Base-by-base conservation (phyloP, 1,284 basidiomycete genomes). In the Apiotrichum sp. region DNA sequence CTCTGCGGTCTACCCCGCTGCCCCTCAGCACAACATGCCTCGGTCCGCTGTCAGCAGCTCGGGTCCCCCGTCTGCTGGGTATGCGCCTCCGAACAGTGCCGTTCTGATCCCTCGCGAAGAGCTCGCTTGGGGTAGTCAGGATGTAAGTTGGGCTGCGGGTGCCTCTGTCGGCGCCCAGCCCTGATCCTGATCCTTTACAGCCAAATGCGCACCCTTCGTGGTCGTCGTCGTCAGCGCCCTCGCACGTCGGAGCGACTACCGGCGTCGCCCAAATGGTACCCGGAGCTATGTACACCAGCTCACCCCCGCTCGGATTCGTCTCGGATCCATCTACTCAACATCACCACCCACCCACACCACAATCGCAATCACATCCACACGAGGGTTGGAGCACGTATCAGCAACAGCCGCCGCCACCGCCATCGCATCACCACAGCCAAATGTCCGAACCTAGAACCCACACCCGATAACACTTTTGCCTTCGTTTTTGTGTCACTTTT, bases 1-100 rank as follows among this genome's bases (percentile, higher is more conserved):
- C 39, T 61, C 66, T 31, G 60, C 66, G 39, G 59, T 65, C 39
- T 69, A 68, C 54, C 59, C 64, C 4, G 52, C 57, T 2, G 53
- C 62, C 10, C 59, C 65, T 34, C 63, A 63, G 9, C 65, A 66
- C 55, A 59, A 43, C 46, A 35, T 66, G 40, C 65, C 65, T 10
- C 57, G 65, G 5, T 61, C 59, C 3, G 61, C 61, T 11, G 56
- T 63, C 16, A 50, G 55, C 13, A 56, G 38, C 34, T 40, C 43
- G 47, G 34, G 47, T 38, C 47, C 47, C 7, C 47, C 47, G 11
- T 48, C 47, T 4, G 47, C 47, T 13, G 35, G 47, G 10, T 48
- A 48, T 29, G 35, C 40, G 11, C 10, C 47, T 4, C 47, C 47
- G 35, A 48, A 48, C 35, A 48, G 47, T 38, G 47, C 47, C 16